Percentiles rank a stretch among this genome's conserved stretches.
Conservation (phyloP, 768 basidiomycete species). For the Mycena epipterygia region DNA sequence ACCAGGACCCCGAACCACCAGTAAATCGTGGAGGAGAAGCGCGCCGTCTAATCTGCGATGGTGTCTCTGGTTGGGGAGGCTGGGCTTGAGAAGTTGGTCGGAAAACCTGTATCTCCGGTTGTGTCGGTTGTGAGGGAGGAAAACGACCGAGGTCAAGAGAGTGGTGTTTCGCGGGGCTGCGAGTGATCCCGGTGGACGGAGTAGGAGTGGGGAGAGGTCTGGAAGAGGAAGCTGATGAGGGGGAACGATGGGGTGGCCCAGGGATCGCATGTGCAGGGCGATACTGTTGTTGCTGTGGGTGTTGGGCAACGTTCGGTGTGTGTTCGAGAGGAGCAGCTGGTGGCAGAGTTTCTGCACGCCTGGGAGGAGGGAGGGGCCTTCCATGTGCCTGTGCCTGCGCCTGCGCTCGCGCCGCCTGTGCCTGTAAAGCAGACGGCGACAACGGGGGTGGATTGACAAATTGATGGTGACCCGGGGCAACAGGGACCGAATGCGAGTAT, state of each 20-base stretch:
- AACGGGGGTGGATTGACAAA: conserved; percentile 28
- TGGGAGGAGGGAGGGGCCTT: conserved; percentile 29
- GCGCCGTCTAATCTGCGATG: conserved; percentile 33
- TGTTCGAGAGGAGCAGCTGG: background rate
- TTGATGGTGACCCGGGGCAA: conserved; percentile 23
- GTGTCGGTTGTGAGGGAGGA: conserved; percentile 36
- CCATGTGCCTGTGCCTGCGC: conserved; percentile 15
- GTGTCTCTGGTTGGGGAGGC: conserved; percentile 14
- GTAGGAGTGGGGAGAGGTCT: conserved; percentile 39
- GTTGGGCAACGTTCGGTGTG: background rate
- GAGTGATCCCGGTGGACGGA: conserved; percentile 33
- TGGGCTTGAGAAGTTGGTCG: background rate
- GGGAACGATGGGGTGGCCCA: conserved; percentile 14
- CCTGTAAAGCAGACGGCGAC: conserved; percentile 33
- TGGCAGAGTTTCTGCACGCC: conserved; percentile 33
- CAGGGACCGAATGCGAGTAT: conserved; percentile 24
- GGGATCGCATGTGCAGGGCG: conserved; percentile 16
- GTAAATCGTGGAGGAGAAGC: conserved; percentile 37
- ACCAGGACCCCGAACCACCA: conserved; percentile 37
- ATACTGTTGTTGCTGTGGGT: conserved; percentile 29
- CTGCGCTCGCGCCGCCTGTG: conserved; percentile 28
- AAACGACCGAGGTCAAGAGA: conserved; percentile 54
- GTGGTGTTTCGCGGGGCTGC: conserved; percentile 28
- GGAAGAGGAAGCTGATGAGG: conserved; percentile 26
- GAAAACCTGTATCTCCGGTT: conserved; percentile 3